Base-by-base conservation (phyloP, 1,139 yeast species). In the Groenewaldozyma sp. region DNA sequence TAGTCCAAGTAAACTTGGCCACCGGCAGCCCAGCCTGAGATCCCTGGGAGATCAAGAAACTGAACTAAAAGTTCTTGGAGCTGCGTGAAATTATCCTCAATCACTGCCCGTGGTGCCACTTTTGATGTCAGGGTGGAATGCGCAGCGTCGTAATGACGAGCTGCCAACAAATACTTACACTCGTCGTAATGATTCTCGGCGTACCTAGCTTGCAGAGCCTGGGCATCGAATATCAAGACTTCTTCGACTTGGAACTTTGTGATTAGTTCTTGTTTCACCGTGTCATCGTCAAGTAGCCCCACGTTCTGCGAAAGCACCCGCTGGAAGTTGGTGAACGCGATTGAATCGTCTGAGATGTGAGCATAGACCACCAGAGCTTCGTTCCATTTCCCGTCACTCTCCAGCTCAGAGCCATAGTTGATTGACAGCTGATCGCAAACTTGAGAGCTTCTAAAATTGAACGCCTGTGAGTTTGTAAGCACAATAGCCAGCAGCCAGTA, bases 81-180 rank as follows among this genome's bases (percentile, higher is more conserved):
- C 13, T 59, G 53, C 3, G 54, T 58, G 6, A 71, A 53, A 3
- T 58, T 52, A 3, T 61, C 55, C 6, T 67, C 64, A 22, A 82
- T 70, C 24, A 79, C 71, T 21, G 76, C 69, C 34, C 59, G 52
- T 9, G 97, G 96, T 0, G 91, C 96, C 29, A 87, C 79, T 13
- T 67, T 58, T 3, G 63, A 53, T 2, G 76, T 54, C 3, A 83
- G 64, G 0, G 75, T 64, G 1, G 62, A 58, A 51, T 83, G 94
- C 0, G 95, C 95, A 34, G 74, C 76, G 1, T 63, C 66, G 67
- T 75, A 74, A 37, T 71, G 58, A 13, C 64, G 65, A 0, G 94
- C 94, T n/a, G 65, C 67, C 2, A 84, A 59, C 36, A 82, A 70
- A 18, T 79, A 74, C 36, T 70, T 65, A 2, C 79, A 75, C 47